Conservation (phyloP, 1,284 basidiomycete genomes). For the Boletellus deceptivus region DNA sequence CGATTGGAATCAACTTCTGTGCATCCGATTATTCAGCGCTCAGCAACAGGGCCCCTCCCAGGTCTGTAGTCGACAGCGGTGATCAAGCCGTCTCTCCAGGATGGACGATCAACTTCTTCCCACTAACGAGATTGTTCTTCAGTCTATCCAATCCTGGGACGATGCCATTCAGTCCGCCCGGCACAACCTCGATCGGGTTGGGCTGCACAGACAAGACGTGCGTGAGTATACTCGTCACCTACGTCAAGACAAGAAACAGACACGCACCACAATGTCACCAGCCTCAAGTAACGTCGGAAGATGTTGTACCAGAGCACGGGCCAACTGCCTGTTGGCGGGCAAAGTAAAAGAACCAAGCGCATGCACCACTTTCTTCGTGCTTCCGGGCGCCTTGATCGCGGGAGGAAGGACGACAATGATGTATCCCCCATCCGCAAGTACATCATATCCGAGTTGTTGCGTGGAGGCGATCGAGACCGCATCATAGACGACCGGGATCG, state of each 20-base stretch:
- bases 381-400: constrained; percentile 12
- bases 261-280: constrained; percentile 23
- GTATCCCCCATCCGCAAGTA: constrained; percentile 20
- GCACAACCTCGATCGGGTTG: constrained; percentile 21
- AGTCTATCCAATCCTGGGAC: constrained; percentile 19
- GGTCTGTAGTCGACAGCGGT: no score
- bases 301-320: constrained; percentile 13
- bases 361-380: constrained; percentile 15
- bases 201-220: constrained; percentile 8
- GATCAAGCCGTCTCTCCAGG: constrained; percentile 12
- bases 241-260: constrained; percentile 1
- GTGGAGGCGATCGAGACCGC: constrained; percentile 15
- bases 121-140: constrained; percentile 27
- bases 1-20: no score
- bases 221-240: neutral
- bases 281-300: constrained; percentile 17
- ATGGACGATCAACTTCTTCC: constrained; percentile 19
- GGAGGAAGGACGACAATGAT: constrained; percentile 1
- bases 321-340: constrained; percentile 14
- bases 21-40: no score
- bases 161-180: constrained; percentile 23
- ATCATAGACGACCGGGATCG: constrained; percentile 20
- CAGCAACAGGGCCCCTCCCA: no score
- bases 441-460: constrained; percentile 24
- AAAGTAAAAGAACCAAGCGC: constrained; percentile 8